Conservation (phyloP, 768 basidiomycete species). For the Suillus ampliporus region DNA sequence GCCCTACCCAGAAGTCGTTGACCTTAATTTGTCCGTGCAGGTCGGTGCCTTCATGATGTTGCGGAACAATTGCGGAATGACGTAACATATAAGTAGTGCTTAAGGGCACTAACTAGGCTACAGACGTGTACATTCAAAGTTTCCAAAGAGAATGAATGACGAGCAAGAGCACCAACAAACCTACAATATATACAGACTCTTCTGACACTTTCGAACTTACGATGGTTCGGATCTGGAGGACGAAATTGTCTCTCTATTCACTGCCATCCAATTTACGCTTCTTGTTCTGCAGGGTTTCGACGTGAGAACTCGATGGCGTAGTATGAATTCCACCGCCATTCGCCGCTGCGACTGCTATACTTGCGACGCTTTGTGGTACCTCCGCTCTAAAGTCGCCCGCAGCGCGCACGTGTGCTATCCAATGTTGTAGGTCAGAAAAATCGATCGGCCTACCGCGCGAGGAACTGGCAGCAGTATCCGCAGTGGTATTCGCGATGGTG, state of each 20-base stretch:
- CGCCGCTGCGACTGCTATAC: background rate
- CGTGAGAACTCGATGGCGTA: background rate
- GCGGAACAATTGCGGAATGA: background rate
- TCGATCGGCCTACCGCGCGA: background rate
- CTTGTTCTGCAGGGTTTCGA: constrained; percentile 17
- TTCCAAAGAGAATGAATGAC: background rate
- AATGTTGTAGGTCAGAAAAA: background rate
- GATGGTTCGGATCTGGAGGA: background rate
- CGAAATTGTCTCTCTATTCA: background rate
- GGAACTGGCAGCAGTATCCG: background rate
- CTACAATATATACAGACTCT: background rate
- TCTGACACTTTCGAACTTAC: background rate
- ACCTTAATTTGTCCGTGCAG: background rate
- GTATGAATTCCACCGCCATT: background rate
- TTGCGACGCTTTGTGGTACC: background rate
- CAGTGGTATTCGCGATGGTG: background rate
- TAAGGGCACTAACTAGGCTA: background rate
- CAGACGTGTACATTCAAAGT: background rate
- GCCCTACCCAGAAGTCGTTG: background rate
- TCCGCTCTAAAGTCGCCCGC: background rate
- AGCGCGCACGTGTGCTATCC: background rate
- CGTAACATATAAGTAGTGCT: too few species aligned
- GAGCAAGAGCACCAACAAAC: background rate
- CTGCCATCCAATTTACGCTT: constrained; percentile 29
- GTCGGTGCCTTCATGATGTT: background rate